Conservation (phyloP, 306 rosid species). For the Pterocarpus macrocarpus region DNA sequence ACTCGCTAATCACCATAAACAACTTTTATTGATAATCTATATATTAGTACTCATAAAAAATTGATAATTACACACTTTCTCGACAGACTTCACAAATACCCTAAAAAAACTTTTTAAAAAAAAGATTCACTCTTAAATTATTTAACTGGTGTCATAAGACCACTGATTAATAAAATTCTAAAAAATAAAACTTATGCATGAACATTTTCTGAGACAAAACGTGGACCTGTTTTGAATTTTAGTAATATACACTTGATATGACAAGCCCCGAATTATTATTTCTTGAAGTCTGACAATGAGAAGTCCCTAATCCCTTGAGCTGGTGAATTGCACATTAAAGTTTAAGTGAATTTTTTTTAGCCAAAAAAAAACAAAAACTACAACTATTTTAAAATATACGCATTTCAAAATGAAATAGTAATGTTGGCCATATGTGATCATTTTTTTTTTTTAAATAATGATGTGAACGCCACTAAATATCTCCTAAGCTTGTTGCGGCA, state of each 20-base stretch:
- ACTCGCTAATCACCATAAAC: no score
- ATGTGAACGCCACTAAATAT: conserved; percentile 35
- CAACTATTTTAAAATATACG: not conserved
- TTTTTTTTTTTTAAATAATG: not conserved
- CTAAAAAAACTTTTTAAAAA: no score
- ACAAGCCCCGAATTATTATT: not conserved
- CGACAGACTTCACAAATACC: no score
- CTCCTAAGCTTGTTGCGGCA: conserved; percentile 9
- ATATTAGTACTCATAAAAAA: no score
- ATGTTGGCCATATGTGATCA: not conserved
- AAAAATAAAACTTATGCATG: not conserved
- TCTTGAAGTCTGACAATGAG: not conserved
- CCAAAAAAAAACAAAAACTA: not conserved
- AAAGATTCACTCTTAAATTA: no score
- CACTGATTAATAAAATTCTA: no score
- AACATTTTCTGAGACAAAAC: not conserved
- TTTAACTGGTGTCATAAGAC: no score
- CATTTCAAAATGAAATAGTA: conserved; percentile 11
- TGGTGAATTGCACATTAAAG: not conserved
- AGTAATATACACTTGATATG: not conserved
- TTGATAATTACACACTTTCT: no score
- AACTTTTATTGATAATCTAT: no score
- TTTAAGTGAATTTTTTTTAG: not conserved
- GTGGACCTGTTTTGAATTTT: not conserved
- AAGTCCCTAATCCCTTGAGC: not conserved